Conservation (phyloP, 1,139 yeast genomes). For the Saccharomyces hybrid region DNA sequence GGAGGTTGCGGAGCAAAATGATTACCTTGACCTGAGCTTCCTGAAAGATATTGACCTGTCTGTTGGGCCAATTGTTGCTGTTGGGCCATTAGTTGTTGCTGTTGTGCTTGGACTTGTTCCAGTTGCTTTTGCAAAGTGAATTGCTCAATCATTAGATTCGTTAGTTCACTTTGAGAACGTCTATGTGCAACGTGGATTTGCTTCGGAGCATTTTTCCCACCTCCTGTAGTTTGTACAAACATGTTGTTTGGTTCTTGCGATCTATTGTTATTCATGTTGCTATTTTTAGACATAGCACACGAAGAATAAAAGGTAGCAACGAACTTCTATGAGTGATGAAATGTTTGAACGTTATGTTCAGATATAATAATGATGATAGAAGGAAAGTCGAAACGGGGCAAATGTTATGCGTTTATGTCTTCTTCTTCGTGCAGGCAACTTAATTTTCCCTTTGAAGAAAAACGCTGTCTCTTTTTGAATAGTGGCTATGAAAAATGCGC, state of each 20-base stretch:
- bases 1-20: constrained; percentile 21
- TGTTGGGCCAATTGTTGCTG: constrained; percentile 46
- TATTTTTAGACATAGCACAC: constrained; percentile 12
- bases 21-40: constrained; percentile 2
- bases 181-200: constrained; percentile 86
- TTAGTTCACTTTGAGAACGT: constrained; percentile 86
- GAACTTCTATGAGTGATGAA: not conserved
- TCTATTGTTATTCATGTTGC: constrained; percentile 12
- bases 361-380: not conserved
- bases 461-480: not conserved
- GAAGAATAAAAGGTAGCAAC: not conserved
- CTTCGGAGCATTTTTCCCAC: constrained; percentile 39
- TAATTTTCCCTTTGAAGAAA: not conserved
- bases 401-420: not conserved
- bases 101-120: constrained; percentile 86
- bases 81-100: constrained; percentile 69
- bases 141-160: constrained; percentile 91
- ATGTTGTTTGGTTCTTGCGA: constrained; percentile 7
- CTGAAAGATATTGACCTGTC: constrained; percentile 19
- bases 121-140: constrained; percentile 86
- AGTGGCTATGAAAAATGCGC: constrained; percentile 1
- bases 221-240: constrained; percentile 32
- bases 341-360: not conserved
- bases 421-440: not conserved
- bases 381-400: not conserved